Evolutionary conservation across 208 protist species (phyloP), one percentile per base, ranked within the genome.

Genomic region (Leishmania tarentolae): DNA sequence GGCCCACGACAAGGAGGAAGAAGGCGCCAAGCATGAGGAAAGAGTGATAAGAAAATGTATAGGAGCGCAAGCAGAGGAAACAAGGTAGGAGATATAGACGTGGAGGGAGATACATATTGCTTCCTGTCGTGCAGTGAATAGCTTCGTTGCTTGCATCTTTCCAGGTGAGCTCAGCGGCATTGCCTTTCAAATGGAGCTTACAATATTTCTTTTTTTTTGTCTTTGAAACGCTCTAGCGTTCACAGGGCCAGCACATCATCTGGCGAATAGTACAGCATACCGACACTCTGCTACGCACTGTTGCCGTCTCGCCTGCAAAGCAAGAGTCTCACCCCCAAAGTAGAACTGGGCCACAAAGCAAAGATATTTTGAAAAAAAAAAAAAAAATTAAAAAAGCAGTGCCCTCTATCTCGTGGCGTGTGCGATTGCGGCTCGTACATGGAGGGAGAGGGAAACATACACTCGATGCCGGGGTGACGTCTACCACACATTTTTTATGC

Each of bases 1-100:
- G 69, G 9, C 69, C 35, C 21, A 28, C 11, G 11, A 19, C 24
- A 35, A 73, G 46, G 31, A 7, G 61, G 40, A 63, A 65, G 52
- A 83, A 76, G 31, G 37, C n/a, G 40, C 42, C 35, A 46, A 74
- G 37, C 7, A 83, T 52, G 52, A 79, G 15, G 50, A 81, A 24
- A 73, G 46, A 8, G 46, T 37, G 21, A 59, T 7, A 19, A 2
- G 44, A 11, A 28, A 19, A 28, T 28, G 37, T 50, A 44, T 73
- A 28, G 61, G 31, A 68, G 31, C 31, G 61, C 61, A 15, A 68
- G 4, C 31, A 68, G 61, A 42, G 3, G 31, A 17, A 68, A 68
- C 24, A 40, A 21, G 8, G 56, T 7, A 61, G 24, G 19, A 31
- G 7, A 24, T 28, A 68, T 35, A 73, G 9, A 37, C 53, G 69